Base-by-base conservation (phyloP, 2,329 filamentous ascomycete species). In the Hymenoscyphus fructigenus region DNA sequence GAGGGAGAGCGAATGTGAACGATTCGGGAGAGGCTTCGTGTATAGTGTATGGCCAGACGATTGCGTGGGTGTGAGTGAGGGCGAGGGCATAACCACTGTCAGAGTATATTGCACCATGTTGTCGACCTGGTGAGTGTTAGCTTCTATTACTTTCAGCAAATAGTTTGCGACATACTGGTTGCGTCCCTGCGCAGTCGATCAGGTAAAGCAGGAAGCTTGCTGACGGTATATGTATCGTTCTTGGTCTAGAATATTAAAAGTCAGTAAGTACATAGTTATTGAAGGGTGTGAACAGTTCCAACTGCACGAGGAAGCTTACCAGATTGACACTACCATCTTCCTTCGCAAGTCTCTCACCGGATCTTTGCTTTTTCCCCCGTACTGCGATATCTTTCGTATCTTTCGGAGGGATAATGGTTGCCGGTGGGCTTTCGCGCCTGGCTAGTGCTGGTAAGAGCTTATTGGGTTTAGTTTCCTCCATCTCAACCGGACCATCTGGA, bases 31-130 rank as follows among this genome's bases (percentile, higher is more conserved):
- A 89, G 60, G 86, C 80, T 38, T 85, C 83, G 28, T 84, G 83
- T n/a, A 84, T 82, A 32, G 87, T 87, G 78, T 98, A 98, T 17
- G 92, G 90, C 95, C 95, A 99, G 59, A 97, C 87, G 67, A 96
- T 85, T 71, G 93, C 95, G 74, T 93, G 88, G 7, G 89, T 88
- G 69, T 89, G 87, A 9, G 92, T 96, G 63, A 98, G 83, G 57
- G 88, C 89, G 63, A 98, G 83, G 59, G 91, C 93, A 75, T 93
- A 92, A 69, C 87, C 90, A 74, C 80, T 86, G 66, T 82, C 85
- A 50, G 84, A 85, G 76, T 86, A 86, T 66, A 92, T 82, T 36
- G 85, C 84, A 73, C 88, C 90, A 73, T 87, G 85, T 76, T 90
- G 87, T 68, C 82, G 83, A 65, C 80, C 88, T 91, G 70, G 63